Conservation (phyloP, 176 grass and related monocot species). For the Saccharum spontaneum region DNA sequence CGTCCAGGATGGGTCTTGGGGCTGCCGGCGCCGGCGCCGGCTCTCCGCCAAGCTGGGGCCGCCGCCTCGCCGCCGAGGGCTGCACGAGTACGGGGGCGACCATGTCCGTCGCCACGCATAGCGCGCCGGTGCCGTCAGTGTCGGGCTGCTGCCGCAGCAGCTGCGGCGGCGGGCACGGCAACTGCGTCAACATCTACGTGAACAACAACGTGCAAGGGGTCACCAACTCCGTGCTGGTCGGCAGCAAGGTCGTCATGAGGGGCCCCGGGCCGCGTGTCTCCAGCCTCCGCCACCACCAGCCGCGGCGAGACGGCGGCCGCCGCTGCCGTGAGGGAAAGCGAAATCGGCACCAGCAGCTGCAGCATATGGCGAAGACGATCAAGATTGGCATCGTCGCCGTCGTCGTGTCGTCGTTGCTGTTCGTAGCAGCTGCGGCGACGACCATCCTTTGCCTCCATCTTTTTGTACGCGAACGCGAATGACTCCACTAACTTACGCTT, state of each 20-base stretch:
- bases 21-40: background rate
- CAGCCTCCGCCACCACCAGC: background rate
- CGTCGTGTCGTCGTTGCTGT: too few relatives aligned
- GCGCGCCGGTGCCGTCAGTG: background rate
- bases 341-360: background rate
- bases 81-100: constrained; percentile 45
- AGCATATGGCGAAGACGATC: too few relatives aligned
- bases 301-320: background rate
- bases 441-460: too few relatives aligned
- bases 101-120: constrained; percentile 31
- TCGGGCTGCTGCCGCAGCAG: background rate
- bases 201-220: constrained; percentile 84
- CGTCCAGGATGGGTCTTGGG: too few relatives aligned
- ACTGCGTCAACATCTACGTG: constrained; percentile 63
- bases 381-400: too few relatives aligned
- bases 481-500: too few relatives aligned
- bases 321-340: background rate
- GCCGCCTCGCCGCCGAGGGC: constrained; percentile 1
- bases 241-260: constrained; percentile 72
- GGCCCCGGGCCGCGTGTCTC: constrained; percentile 38
- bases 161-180: constrained; percentile 4
- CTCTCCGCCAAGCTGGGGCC: background rate
- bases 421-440: too few relatives aligned
- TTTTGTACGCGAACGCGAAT: too few relatives aligned
- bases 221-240: constrained; percentile 77